Conservation (phyloP, 495 filamentous ascomycete species). For the Tuber microsphaerosporum region DNA sequence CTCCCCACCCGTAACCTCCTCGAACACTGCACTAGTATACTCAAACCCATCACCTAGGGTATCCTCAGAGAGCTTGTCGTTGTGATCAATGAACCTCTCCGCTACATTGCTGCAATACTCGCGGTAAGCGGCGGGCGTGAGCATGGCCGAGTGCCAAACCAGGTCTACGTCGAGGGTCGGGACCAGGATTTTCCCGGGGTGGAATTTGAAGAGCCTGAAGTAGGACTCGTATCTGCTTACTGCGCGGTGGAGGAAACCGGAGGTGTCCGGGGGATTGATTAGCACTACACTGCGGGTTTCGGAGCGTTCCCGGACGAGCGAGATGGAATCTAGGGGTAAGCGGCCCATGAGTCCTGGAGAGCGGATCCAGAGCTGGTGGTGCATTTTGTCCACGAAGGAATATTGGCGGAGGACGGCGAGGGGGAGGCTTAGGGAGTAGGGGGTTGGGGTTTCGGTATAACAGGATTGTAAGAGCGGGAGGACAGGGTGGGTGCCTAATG, state of each 20-base stretch:
- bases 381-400: slow-evolving; percentile 76
- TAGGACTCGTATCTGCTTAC: slow-evolving; percentile 65
- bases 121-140: slow-evolving; percentile 60
- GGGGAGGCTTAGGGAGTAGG: slow-evolving; percentile 66
- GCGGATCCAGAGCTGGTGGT: slow-evolving; percentile 46
- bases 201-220: slow-evolving; percentile 55
- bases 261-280: slow-evolving; percentile 45
- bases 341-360: slow-evolving; percentile 40
- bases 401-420: slow-evolving; percentile 76
- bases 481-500: slow-evolving; percentile 10
- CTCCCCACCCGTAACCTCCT: slow-evolving; percentile 52
- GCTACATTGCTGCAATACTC: slow-evolving; percentile 46
- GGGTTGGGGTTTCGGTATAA: slow-evolving; percentile 51
- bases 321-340: slow-evolving; percentile 43
- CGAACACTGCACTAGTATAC: slow-evolving; percentile 67
- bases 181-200: slow-evolving; percentile 56
- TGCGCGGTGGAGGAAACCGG: slow-evolving; percentile 59
- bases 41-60: slow-evolving; percentile 59
- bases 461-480: slow-evolving; percentile 7
- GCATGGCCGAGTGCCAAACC: slow-evolving; percentile 68
- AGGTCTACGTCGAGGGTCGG: slow-evolving; percentile 86
- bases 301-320: slow-evolving; percentile 65
- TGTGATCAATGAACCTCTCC: slow-evolving; percentile 65
- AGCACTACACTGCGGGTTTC: slow-evolving; percentile 9
- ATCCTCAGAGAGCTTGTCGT: slow-evolving; percentile 70